These are phyloP conservation scores for Erigeron canadensis DNA, from an alignment of 129 eudicot species.

Conservation along the genomic window DNA sequence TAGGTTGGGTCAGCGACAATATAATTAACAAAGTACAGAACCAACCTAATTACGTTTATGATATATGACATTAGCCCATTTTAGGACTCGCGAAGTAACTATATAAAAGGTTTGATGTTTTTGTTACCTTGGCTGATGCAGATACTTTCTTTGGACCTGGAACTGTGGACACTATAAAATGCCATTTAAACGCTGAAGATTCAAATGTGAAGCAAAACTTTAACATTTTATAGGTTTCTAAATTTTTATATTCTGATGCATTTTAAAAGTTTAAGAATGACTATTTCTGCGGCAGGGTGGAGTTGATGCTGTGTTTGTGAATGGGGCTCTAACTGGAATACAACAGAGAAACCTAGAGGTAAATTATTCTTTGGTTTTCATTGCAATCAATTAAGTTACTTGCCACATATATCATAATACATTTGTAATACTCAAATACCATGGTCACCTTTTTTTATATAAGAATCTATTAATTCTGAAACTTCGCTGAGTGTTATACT, in stretches of 20 bases:
- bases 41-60: too few species aligned
- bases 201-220: conserved; percentile 44
- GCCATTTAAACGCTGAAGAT: conserved; percentile 66
- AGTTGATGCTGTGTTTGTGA: conserved; percentile 90
- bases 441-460: not conserved
- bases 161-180: conserved; percentile 64
- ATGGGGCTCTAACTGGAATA: conserved; percentile 68
- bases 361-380: conserved; percentile 22
- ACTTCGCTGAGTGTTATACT: not conserved
- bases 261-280: not conserved
- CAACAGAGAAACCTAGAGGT: conserved; percentile 97
- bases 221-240: not conserved
- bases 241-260: not conserved
- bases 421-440: not conserved
- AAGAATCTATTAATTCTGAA: not conserved
- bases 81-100: too few species aligned
- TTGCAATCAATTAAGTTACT: not conserved
- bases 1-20: too few species aligned
- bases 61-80: too few species aligned
- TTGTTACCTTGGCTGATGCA: conserved; percentile 33
- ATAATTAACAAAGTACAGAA: too few species aligned
- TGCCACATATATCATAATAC: not conserved
- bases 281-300: conserved; percentile 44
- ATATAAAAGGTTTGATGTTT: not conserved
- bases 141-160: conserved; percentile 92